phyloP scores from a whole-genome alignment of 106 monocot species.

The Hemerocallis citrina region DNA sequence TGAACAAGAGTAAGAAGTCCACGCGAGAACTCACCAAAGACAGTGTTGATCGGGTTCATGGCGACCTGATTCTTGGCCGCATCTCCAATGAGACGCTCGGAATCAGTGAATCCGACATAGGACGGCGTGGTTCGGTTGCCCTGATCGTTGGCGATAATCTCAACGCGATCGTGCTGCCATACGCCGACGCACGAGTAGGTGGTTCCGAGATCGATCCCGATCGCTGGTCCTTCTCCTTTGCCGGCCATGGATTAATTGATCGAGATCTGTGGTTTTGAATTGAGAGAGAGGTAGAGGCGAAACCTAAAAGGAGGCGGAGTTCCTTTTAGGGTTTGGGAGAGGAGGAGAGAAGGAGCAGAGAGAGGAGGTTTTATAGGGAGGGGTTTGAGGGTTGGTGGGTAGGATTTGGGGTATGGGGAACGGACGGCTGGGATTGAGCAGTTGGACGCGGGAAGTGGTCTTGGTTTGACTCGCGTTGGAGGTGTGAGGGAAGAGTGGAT shows the following conservation, averaged over 20 bases:
- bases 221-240: conserved; percentile 66
- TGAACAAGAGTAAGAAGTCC: too few relatives aligned
- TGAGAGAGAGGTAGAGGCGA: background rate
- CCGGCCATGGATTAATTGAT: conserved; percentile 29
- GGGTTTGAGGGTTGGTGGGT: background rate
- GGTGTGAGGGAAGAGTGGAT: too few relatives aligned
- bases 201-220: conserved; percentile 82
- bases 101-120: conserved; percentile 68
- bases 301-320: background rate
- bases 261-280: background rate
- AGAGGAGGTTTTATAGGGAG: background rate
- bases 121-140: conserved; percentile 80
- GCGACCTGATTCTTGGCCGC: conserved; percentile 57
- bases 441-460: conserved; percentile 2
- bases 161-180: conserved; percentile 79
- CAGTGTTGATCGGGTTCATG: conserved; percentile 81
- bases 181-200: conserved; percentile 81
- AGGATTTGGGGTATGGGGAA: background rate
- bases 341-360: background rate
- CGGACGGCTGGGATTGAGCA: background rate
- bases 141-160: conserved; percentile 87
- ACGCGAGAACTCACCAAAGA: conserved; percentile 80
- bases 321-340: background rate
- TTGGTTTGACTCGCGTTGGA: too few relatives aligned
- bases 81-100: conserved; percentile 53